Evolutionary conservation across 2,329 filamentous ascomycete genomes (phyloP), one percentile per base, ranked within the genome.

Genomic region (Polytolypa hystricis): DNA sequence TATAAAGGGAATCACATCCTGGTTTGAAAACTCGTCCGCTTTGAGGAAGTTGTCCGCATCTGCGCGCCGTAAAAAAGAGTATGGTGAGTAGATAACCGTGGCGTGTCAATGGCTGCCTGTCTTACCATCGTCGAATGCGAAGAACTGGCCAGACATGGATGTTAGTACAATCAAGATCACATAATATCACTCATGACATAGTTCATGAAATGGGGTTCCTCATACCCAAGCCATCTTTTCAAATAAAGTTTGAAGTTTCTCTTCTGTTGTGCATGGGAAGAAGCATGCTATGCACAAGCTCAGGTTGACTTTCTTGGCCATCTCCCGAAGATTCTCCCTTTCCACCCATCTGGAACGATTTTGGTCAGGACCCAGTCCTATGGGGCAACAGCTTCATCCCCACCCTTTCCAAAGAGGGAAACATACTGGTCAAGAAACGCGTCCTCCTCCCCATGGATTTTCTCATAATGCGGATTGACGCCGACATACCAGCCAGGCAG

Each of bases 181-280:
- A n/a, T 14, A 16, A 30, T 12, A 30, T 16, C 8, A 7, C 28
- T 30, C 9, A 8, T 10, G 10, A 9, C n/a, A 10, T 11, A 6
- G 15, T 14, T 3, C 7, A n/a, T 16, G 36, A 10, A 21, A 15
- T 26, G 11, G 21, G n/a, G n/a, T n/a, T 25, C 16, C 17, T 33
- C 33, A 20, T 40, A 40, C 38, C 38, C 38, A 40, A 11, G 38
- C 38, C 38, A 37, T 41, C 19, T 37, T 37, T 17, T 41, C 38
- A 19, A 41, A 41, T 10, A 41, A 23, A 9, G 33, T 28, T n/a
- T 33, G 34, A 16, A 41, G 23, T 17, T 36, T 40, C 16, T 37
- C 30, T 17, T 27, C 29, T 3, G 34, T 33, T 16, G 38, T 37
- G n/a, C 34, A 29, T n/a, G 38, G 38, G 29, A 40, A 40, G 28